Conservation (phyloP, 2,329 filamentous ascomycete species). For the Fusarium papillatum region DNA sequence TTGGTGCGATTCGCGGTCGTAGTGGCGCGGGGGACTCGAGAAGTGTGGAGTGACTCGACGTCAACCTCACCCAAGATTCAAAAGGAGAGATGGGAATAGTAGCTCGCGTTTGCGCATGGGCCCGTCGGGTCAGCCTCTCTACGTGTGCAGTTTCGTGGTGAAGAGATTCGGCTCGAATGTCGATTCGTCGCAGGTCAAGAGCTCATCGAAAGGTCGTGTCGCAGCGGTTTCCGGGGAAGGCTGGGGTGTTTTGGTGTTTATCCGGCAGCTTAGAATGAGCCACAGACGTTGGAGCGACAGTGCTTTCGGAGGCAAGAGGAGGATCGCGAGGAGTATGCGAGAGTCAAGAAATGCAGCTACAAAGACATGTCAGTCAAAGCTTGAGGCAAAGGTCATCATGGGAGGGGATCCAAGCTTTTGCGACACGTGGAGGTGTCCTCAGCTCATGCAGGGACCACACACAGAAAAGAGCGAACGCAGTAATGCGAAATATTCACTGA, state of each 20-base stretch:
- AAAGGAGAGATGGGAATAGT: conserved; percentile 47
- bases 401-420: conserved; percentile 47
- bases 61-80: conserved; percentile 47
- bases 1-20: conserved; percentile 20
- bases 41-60: conserved; percentile 35
- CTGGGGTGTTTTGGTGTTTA: conserved; percentile 13
- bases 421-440: conserved; percentile 42
- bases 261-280: conserved; percentile 22
- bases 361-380: conserved; percentile 45
- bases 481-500: conserved; percentile 49
- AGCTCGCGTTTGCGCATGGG: conserved; percentile 57
- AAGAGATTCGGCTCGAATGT: conserved; percentile 24
- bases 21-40: conserved; percentile 27
- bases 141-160: conserved; percentile 34
- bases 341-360: conserved; percentile 44
- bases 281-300: conserved; percentile 15
- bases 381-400: conserved; percentile 42
- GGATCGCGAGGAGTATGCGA: conserved; percentile 34
- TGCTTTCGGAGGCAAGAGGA: conserved; percentile 19
- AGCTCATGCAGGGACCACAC: conserved; percentile 35
- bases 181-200: conserved; percentile 44
- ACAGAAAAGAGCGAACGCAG: conserved; percentile 53
- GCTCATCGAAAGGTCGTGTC: conserved; percentile 44
- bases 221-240: conserved; percentile 25
- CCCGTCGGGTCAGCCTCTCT: conserved; percentile 40